Conservation (phyloP, 805 yeast species). For the Candida bentonensis region DNA sequence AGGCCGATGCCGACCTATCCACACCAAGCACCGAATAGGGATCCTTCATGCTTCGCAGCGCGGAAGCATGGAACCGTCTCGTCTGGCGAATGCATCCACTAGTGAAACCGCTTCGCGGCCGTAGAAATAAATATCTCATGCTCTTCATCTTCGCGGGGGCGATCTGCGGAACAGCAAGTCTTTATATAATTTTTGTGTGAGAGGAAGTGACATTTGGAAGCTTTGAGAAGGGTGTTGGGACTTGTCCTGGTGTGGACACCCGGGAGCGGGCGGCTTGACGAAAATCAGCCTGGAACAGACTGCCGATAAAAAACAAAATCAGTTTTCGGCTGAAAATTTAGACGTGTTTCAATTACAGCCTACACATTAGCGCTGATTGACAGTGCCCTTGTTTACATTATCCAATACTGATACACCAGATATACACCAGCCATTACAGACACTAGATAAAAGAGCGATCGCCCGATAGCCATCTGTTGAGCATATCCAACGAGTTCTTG, state of each 20-base stretch:
- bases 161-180: too few relatives aligned
- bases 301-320: too few relatives aligned
- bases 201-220: too few relatives aligned
- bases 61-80: conserved; percentile 9
- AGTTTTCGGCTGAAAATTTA: too few relatives aligned
- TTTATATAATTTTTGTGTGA: background rate
- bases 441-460: conserved; percentile 26
- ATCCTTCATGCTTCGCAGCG: conserved; percentile 28
- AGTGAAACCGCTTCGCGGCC: too few relatives aligned
- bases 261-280: background rate
- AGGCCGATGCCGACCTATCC: conserved; percentile 47
- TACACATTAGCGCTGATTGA: too few relatives aligned
- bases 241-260: background rate
- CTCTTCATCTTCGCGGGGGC: background rate
- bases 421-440: too few relatives aligned
- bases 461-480: conserved; percentile 75
- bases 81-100: too few relatives aligned
- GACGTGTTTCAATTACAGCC: too few relatives aligned
- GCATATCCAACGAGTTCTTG: conserved; percentile 65
- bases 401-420: too few relatives aligned
- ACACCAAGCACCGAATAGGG: conserved; percentile 84
- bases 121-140: background rate
- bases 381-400: too few relatives aligned
- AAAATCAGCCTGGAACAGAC: too few relatives aligned
- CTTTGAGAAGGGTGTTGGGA: background rate